These are phyloP conservation scores for Solanum pimpinellifolium DNA, from an alignment of 257 asterid species.

Conservation along the genomic window DNA sequence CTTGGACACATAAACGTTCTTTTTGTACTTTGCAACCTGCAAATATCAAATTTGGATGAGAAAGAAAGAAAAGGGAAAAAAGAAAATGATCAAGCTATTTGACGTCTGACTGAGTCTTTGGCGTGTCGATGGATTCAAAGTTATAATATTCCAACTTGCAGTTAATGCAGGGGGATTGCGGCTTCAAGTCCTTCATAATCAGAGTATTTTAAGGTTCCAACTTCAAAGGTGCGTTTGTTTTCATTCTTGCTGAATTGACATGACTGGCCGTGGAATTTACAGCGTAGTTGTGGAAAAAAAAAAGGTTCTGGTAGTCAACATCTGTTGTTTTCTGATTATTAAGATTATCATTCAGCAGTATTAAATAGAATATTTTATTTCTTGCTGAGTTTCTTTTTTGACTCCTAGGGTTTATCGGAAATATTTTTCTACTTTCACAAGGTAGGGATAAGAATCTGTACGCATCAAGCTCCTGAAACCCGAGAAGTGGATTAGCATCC, in stretches of 20 bases:
- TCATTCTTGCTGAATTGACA: neutral
- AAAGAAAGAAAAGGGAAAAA: neutral
- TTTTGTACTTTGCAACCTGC: neutral
- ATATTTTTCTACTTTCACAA: neutral
- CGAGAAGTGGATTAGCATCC: neutral
- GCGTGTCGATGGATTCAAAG: neutral
- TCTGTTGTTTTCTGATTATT: neutral
- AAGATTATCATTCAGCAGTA: neutral
- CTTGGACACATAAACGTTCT: neutral
- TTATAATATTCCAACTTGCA: neutral
- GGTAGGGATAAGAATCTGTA: neutral
- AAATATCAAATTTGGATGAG: neutral
- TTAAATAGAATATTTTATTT: neutral
- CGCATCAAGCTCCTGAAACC: accelerated
- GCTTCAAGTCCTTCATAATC: neutral
- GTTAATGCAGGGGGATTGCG: neutral
- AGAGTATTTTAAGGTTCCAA: neutral
- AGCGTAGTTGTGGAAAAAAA: neutral
- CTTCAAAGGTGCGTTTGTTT: neutral
- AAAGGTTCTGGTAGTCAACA: neutral
- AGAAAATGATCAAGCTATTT: neutral
- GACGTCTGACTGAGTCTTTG: neutral
- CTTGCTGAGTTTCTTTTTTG: neutral
- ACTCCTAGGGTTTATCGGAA: neutral
- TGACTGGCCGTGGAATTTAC: neutral